Evolutionary conservation across 257 asterid genomes (phyloP), one percentile per base, ranked within the genome.

Genomic region (Petunia axillaris): DNA sequence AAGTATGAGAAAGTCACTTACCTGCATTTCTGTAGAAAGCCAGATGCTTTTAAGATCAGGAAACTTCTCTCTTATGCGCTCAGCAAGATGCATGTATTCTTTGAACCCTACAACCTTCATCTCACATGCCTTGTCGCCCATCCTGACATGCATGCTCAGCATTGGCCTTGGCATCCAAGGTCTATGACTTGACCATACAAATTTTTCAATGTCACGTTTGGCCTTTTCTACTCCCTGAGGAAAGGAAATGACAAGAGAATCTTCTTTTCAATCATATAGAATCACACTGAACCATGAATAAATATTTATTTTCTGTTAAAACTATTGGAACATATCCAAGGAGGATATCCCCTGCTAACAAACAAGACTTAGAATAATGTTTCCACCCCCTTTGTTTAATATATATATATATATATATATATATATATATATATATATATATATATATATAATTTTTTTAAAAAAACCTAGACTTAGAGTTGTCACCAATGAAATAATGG

Each of bases 1-100:
- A 57, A 6, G 11, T 65, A 44, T 52, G 39, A 60, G 77, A 15
- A 43, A 25, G 48, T 13, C 25, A 25, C 25, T 25, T 25, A 94
- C 98, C 99, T 94, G 98, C 98, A 96, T 96, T 88, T 96, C 98
- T 63, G 99, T 94, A 66, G 99, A 96, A 74, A 96, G 97, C 99
- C 99, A 96, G 76, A 91, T 86, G 76, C 70, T 85, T 57, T 89
- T 88, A 25, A 96, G 91, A 81, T 92, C 85, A 58, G 97, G 98
- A 89, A 96, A 96, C 48, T 83, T 86, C 46, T 76, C 86, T 84
- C 93, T 77, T 83, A 94, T 85, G 78, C 93, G 89, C 54, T 84
- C 87, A 1, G 98, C 98, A 2, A 96, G 89, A 39, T 71, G 85
- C 94, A 94, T 91, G 89, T 94, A 96, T 36, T 94, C 94, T 55